Conservation (phyloP, 108 stramenopile genomes). For the Tribonema minus region DNA sequence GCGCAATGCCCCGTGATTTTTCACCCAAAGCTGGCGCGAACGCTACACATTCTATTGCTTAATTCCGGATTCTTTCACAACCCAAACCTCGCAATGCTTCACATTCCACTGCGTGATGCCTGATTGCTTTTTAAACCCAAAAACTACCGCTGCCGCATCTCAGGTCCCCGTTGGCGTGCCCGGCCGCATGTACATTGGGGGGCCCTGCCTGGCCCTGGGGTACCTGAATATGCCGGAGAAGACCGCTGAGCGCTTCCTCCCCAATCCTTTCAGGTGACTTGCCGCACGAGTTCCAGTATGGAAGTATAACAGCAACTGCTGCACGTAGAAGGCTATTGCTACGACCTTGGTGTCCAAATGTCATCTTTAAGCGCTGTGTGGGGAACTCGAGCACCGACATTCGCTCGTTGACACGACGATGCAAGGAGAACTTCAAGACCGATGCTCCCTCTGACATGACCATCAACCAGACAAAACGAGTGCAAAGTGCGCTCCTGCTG, state of each 20-base stretch:
- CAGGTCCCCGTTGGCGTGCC: constrained; percentile 51
- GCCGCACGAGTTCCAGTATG: not conserved
- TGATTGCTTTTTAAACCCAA: too few relatives aligned
- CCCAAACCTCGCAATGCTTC: too few relatives aligned
- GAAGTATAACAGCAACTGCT: not conserved
- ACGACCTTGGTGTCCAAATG: not conserved
- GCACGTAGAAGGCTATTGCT: not conserved
- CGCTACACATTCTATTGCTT: too few relatives aligned
- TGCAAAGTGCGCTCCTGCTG: too few relatives aligned
- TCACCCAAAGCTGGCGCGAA: too few relatives aligned
- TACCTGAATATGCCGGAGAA: constrained; percentile 70
- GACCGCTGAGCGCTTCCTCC: constrained; percentile 64
- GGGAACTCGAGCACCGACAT: not conserved
- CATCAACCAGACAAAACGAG: too few relatives aligned
- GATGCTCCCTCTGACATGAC: too few relatives aligned
- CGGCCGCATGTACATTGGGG: constrained; percentile 66
- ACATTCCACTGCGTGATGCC: too few relatives aligned
- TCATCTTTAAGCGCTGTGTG: not conserved
- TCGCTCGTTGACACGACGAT: not conserved
- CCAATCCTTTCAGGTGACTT: constrained; percentile 16
- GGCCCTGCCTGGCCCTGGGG: constrained; percentile 67
- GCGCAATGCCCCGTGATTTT: too few relatives aligned
- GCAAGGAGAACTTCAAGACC: too few relatives aligned
- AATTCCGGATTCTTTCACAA: too few relatives aligned
- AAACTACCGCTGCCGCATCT: not conserved